Evolutionary conservation across 2,329 filamentous ascomycete genomes (phyloP).

Genomic region (Penicillium brasilianum): DNA sequence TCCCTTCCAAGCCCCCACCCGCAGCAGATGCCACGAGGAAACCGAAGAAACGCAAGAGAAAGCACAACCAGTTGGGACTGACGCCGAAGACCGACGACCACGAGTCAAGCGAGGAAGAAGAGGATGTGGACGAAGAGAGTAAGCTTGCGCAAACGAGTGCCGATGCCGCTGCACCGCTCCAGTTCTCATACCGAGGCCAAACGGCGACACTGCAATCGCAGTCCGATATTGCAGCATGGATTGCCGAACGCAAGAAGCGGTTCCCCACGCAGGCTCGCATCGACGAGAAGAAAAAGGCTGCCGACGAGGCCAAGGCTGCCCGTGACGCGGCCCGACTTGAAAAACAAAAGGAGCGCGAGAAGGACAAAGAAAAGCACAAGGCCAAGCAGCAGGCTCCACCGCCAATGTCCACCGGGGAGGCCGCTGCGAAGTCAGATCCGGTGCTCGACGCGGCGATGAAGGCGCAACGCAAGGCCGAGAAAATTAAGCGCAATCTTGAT

Average conservation of each 20-base stretch:
- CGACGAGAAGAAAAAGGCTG: constrained; percentile 65
- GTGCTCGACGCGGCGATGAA: constrained; percentile 42
- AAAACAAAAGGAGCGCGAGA: constrained; percentile 42
- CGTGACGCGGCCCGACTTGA: constrained; percentile 46
- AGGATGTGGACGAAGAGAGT: constrained; percentile 53
- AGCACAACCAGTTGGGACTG: constrained; percentile 54
- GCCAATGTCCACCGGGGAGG: constrained; percentile 26
- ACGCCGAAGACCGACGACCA: constrained; percentile 53
- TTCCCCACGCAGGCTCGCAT: constrained; percentile 78
- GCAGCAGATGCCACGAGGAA: constrained; percentile 42
- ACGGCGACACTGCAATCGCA: constrained; percentile 58
- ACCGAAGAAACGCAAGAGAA: constrained; percentile 49
- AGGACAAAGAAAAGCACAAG: constrained; percentile 40
- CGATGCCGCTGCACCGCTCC: constrained; percentile 37
- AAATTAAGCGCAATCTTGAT: constrained; percentile 57
- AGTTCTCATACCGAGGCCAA: constrained; percentile 63
- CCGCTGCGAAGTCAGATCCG: constrained; percentile 30
- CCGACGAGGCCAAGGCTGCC: constrained; percentile 65
- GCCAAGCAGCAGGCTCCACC: constrained; percentile 17
- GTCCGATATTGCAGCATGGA: constrained; percentile 77
- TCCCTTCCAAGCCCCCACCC: constrained; percentile 50
- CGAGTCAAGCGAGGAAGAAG: constrained; percentile 53
- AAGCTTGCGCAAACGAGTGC: constrained; percentile 40
- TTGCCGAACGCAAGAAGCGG: constrained; percentile 76
- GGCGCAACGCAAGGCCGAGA: constrained; percentile 49